A percentile compares a stretch with the other conserved stretches of the same genome.
Evolutionary conservation across 345 rosid species (phyloP).

Genomic region (Citrus inodora): DNA sequence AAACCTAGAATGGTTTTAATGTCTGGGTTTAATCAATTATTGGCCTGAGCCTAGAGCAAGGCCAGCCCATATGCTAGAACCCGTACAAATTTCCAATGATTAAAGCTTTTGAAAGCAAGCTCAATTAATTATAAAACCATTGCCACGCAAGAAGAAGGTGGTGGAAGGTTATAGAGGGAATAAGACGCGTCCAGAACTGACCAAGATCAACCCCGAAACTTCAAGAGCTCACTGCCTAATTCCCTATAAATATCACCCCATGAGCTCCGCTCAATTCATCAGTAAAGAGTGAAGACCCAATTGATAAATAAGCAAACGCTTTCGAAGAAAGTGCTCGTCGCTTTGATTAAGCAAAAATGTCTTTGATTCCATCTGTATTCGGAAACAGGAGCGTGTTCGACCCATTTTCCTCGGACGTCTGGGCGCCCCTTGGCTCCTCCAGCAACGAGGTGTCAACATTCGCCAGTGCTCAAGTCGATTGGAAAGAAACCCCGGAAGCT

Average conservation of each 20-base stretch:
- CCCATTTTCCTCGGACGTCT: conserved; percentile 26
- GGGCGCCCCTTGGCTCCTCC: conserved; percentile 13
- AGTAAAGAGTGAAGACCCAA: neutral
- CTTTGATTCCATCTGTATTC: conserved; percentile 20
- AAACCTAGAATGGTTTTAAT: neutral
- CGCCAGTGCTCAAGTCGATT: conserved; percentile 15
- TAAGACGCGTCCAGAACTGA: neutral
- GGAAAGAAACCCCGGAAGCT: conserved; percentile 30
- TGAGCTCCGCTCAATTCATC: neutral
- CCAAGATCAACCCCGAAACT: conserved; percentile 11
- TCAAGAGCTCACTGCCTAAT: neutral
- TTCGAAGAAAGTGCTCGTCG: neutral
- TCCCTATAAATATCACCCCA: neutral
- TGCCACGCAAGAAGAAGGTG: conserved; percentile 3
- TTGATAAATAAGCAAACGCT: neutral
- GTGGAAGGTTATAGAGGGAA: conserved; percentile 11
- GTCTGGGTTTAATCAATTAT: neutral
- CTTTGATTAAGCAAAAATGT: conserved; percentile 1
- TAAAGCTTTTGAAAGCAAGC: neutral
- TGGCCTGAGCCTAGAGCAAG: neutral
- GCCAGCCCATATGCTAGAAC: neutral
- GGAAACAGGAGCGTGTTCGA: conserved; percentile 19
- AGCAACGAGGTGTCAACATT: conserved; percentile 13
- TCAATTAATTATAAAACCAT: neutral
- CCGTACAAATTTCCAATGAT: too few species aligned